Evolutionary conservation across 176 grass and related monocot genomes (phyloP), one percentile per base, ranked within the genome.

Genomic region (Elaeis guineensis): DNA sequence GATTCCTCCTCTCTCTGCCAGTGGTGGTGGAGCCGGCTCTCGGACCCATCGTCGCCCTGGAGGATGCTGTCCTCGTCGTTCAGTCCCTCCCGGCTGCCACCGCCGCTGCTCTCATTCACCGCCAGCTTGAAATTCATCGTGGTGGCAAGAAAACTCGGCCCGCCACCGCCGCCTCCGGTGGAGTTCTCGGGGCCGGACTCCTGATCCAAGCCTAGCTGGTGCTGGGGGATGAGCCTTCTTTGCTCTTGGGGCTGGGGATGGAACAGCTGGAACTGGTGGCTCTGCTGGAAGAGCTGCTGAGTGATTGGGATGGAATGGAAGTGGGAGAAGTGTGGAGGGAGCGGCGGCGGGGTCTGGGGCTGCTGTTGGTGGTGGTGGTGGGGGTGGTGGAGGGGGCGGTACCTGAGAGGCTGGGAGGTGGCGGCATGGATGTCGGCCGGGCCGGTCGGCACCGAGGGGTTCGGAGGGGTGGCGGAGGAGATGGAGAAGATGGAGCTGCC

Each of bases 71-170:
- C 35, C 1, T 44, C 35, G 35, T 44, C 35, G 2, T 44, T 44
- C 11, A 44, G 35, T 8, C 35, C 35, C 35, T 44, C 35, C 8
- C 35, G 35, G 35, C 35, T 44, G 11, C 35, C 35, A 2, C 35
- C 35, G 35, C 35, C 90, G 55, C 86, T 77, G 29, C 74, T 71
- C 5, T 73, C 59, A 66, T 97, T 81, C 19, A 86, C 76, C 3
- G 64, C 87, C 3, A 92, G 76, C 84, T 98, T 98, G 67, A 98
- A 98, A 52, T 26, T 80, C 84, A 92, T 92, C 29, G 84, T 78
- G 11, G 78, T 81, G 3, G 79, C 79, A 4, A 98, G 21, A 66
- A 98, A 98, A 4, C 84, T 75, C 0, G 82, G 67, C 3, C 72
- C 30, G 0, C 71, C 71, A 6, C 32, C 32, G 32, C 32, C 32